Evolutionary conservation across 2,329 filamentous ascomycete genomes (phyloP).

Genomic region (Neocatenulostroma microsporum): DNA sequence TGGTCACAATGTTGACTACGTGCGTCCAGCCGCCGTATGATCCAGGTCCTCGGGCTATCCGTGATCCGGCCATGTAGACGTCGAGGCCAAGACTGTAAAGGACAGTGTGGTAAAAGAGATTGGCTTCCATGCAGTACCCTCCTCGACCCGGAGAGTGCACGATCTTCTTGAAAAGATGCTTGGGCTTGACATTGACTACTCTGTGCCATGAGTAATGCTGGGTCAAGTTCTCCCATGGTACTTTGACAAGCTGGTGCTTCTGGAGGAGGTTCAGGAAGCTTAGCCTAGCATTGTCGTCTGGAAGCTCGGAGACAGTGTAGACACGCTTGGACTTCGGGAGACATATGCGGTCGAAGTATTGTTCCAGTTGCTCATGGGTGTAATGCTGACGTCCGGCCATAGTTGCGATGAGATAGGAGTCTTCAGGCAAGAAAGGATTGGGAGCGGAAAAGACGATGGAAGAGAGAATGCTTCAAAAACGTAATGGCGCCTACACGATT

Average conservation of each 20-base stretch:
- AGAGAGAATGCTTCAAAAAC: too few species aligned
- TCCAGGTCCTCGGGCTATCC: constrained; percentile 23
- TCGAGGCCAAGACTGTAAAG: constrained; percentile 45
- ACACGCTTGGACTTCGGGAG: constrained; percentile 16
- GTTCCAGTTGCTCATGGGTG: constrained; percentile 6
- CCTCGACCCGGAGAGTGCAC: constrained; percentile 40
- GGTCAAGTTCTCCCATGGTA: constrained; percentile 51
- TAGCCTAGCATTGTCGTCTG: constrained; percentile 14
- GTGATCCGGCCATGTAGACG: constrained; percentile 33
- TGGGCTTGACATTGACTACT: constrained; percentile 42
- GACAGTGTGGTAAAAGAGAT: constrained; percentile 45
- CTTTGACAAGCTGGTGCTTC: constrained; percentile 37
- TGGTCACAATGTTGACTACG: constrained; percentile 36
- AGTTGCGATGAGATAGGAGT: too few species aligned
- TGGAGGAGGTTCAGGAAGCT: constrained; percentile 20
- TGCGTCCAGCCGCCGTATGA: constrained; percentile 30
- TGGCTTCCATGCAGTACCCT: constrained; percentile 57
- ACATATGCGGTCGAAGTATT: constrained; percentile 24
- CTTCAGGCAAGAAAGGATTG: too few species aligned
- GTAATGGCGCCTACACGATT: too few species aligned
- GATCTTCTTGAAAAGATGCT: constrained; percentile 47
- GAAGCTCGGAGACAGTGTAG: constrained; percentile 13
- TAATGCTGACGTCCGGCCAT: constrained; percentile 5
- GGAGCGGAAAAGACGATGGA: too few species aligned
- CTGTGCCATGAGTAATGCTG: constrained; percentile 47